These are phyloP conservation scores for Withania somnifera DNA, from an alignment of 305 asterid genomes.

Conservation along the genomic window DNA sequence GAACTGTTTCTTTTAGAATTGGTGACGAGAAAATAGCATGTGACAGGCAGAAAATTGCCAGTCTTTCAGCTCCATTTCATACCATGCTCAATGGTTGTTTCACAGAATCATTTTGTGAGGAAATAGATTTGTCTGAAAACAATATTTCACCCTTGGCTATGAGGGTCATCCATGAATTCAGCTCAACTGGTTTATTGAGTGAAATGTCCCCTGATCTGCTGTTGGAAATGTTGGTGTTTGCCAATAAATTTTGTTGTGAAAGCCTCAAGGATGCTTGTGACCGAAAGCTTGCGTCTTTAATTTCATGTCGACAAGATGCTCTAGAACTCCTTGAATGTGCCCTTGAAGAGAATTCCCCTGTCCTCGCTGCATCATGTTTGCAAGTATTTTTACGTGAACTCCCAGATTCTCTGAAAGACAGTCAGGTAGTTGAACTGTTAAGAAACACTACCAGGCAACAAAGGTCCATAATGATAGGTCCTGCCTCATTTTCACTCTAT, in stretches of 20 bases:
- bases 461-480: constrained; percentile 56
- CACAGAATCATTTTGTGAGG: constrained; percentile 55
- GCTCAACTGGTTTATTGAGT: constrained; percentile 38
- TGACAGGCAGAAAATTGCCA: constrained; percentile 60
- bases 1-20: constrained; percentile 47
- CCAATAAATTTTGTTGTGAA: constrained; percentile 88
- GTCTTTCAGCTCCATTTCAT: constrained; percentile 74
- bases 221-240: constrained; percentile 77
- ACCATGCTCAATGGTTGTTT: constrained; percentile 90
- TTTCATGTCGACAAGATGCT: constrained; percentile 66
- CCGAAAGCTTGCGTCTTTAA: constrained; percentile 68
- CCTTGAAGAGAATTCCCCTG: constrained; percentile 69
- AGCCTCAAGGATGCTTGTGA: constrained; percentile 78
- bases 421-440: constrained; percentile 57
- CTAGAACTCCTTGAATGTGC: constrained; percentile 83
- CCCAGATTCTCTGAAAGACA: constrained; percentile 55
- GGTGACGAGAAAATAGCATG: constrained; percentile 66
- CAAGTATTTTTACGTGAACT: constrained; percentile 74
- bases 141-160: constrained; percentile 60
- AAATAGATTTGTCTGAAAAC: constrained; percentile 75
- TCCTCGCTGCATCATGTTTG: constrained; percentile 82
- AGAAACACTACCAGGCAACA: constrained; percentile 50
- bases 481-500: constrained; percentile 68
- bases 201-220: constrained; percentile 45
- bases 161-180: constrained; percentile 51